phyloP scores from a whole-genome alignment of 495 filamentous ascomycete species.

The Terfezia boudieri region DNA sequence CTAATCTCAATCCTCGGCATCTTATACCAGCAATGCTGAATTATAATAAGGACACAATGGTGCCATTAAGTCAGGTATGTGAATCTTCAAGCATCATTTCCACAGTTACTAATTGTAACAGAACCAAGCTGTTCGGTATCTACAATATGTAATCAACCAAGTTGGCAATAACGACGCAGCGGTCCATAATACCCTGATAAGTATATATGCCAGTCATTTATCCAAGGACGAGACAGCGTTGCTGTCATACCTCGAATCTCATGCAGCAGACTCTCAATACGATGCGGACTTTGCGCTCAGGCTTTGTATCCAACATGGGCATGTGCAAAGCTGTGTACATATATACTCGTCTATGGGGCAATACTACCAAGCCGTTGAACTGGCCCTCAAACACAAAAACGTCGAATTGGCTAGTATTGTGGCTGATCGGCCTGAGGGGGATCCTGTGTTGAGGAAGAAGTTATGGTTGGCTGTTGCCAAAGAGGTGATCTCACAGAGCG shows the following conservation, averaged over 20 bases:
- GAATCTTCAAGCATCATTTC: slow-evolving; percentile 14
- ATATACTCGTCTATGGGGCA: slow-evolving; percentile 92
- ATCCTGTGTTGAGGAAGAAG: slow-evolving; percentile 66
- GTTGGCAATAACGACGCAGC: slow-evolving; percentile 62
- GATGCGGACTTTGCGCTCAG: slow-evolving; percentile 95
- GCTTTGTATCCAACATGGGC: slow-evolving; percentile 78
- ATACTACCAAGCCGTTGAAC: slow-evolving; percentile 74
- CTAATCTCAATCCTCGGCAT: slow-evolving; percentile 63
- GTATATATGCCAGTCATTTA: slow-evolving; percentile 75
- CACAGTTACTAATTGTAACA: slow-evolving; percentile 24
- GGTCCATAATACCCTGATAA: slow-evolving; percentile 93
- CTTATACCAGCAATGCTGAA: slow-evolving; percentile 83
- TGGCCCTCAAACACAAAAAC: slow-evolving; percentile 70
- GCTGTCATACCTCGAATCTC: slow-evolving; percentile 63
- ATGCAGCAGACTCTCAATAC: slow-evolving; percentile 49
- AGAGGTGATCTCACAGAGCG: slow-evolving; percentile 66
- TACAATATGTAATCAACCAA: slow-evolving; percentile 80
- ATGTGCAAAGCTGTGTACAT: slow-evolving; percentile 80
- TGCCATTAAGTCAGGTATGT: slow-evolving; percentile 26
- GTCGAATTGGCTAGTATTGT: slow-evolving; percentile 74
- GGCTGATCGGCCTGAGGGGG: slow-evolving; percentile 63
- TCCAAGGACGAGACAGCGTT: slow-evolving; percentile 64
- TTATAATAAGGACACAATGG: slow-evolving; percentile 57
- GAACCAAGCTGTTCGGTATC: slow-evolving; percentile 87
- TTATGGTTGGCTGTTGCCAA: slow-evolving; percentile 86